Percentiles rank a stretch among this genome's conserved stretches.
Conservation (phyloP, 768 basidiomycete species). For the Boletus rubroflammeus region DNA sequence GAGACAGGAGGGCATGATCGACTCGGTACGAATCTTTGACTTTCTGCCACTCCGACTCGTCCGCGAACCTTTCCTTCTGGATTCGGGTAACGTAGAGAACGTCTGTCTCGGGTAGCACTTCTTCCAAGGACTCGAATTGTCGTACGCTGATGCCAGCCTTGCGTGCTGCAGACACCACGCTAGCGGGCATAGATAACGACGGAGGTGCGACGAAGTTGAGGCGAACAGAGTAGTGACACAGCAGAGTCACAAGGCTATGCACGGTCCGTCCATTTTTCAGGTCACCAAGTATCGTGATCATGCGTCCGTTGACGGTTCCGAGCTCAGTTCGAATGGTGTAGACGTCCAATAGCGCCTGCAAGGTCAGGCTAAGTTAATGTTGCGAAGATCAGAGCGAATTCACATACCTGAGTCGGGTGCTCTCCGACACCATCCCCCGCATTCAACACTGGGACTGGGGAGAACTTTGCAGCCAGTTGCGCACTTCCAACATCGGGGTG, state of each 20-base stretch:
- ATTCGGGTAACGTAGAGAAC: slow-evolving; percentile 96
- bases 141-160: slow-evolving; percentile 77
- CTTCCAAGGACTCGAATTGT: slow-evolving; percentile 85
- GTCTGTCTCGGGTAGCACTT: slow-evolving; percentile 88
- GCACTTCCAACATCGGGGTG: slow-evolving; percentile 93
- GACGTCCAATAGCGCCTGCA: slow-evolving; percentile 75
- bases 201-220: slow-evolving; percentile 94
- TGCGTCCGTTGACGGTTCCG: slow-evolving; percentile 95
- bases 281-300: slow-evolving; percentile 90
- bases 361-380: slow-evolving; percentile 4
- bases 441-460: slow-evolving; percentile 93
- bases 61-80: slow-evolving; percentile 90
- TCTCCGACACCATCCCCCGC: slow-evolving; percentile 97
- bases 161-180: slow-evolving; percentile 76
- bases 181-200: slow-evolving; percentile 84
- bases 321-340: slow-evolving; percentile 98
- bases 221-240: slow-evolving; percentile 88
- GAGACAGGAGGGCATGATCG: slow-evolving; percentile 88
- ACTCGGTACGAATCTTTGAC: slow-evolving; percentile 92
- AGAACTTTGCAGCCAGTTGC: slow-evolving; percentile 95
- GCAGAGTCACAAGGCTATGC: slow-evolving; percentile 88
- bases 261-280: slow-evolving; percentile 98
- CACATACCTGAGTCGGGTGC: slow-evolving; percentile 88
- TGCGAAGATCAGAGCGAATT: not conserved
- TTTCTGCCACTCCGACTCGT: slow-evolving; percentile 77